These are phyloP conservation scores for Jaenimonas drosophilae DNA, from an alignment of 208 protist species.

Conservation along the genomic window DNA sequence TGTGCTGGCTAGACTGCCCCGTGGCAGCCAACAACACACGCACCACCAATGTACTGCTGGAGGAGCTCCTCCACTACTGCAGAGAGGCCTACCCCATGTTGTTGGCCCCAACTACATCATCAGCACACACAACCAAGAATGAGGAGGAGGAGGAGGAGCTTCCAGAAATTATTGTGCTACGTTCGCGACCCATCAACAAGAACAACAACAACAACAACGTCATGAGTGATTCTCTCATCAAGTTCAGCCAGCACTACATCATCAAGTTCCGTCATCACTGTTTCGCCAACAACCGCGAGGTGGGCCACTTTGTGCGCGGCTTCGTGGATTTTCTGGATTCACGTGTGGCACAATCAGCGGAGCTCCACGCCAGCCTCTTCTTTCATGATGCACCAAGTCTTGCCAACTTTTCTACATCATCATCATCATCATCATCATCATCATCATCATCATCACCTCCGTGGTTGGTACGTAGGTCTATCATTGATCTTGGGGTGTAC, in stretches of 20 bases:
- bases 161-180: slow-evolving; percentile 42
- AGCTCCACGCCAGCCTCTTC: slow-evolving; percentile 54
- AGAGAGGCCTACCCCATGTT: too few species aligned
- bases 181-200: too few species aligned
- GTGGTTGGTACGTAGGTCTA: slow-evolving; percentile 36
- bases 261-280: slow-evolving; percentile 36
- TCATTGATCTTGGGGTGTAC: slow-evolving; percentile 80
- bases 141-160: too few species aligned
- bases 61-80: too few species aligned
- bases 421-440: background rate
- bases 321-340: slow-evolving; percentile 49
- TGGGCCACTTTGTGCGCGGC: slow-evolving; percentile 41
- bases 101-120: too few species aligned
- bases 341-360: background rate
- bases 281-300: slow-evolving; percentile 33
- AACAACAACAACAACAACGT: too few species aligned
- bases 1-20: slow-evolving; percentile 39
- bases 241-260: slow-evolving; percentile 84
- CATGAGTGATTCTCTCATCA: slow-evolving; percentile 6
- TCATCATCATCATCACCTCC: slow-evolving; percentile 14
- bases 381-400: slow-evolving; percentile 30
- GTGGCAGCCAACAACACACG: slow-evolving; percentile 23
- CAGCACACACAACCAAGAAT: too few species aligned
- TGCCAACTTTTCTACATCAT: background rate
- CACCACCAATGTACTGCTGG: slow-evolving; percentile 29